Conservation (phyloP, 371 early-diverging fungal genomes). For the Batkoa obscura region DNA sequence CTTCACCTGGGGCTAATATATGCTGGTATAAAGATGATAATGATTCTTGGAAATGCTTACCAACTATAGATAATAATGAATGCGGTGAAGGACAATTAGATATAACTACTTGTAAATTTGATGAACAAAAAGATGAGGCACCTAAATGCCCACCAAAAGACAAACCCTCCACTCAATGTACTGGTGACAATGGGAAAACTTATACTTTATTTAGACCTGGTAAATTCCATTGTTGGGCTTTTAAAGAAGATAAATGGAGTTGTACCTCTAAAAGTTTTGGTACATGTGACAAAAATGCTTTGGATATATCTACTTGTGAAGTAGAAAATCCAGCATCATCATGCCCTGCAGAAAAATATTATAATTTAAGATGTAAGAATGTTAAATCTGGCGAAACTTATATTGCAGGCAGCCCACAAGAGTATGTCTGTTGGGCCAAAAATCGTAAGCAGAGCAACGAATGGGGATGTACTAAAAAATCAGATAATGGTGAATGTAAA, state of each 20-base stretch:
- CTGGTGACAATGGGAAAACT: too few relatives aligned
- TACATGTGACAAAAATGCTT: background rate
- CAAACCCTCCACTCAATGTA: too few relatives aligned
- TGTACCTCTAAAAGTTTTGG: background rate
- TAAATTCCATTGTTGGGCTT: background rate
- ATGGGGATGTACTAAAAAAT: background rate
- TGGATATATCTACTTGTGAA: background rate
- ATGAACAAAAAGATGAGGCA: too few relatives aligned
- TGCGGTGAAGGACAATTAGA: background rate
- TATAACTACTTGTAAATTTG: background rate
- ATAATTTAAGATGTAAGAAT: background rate
- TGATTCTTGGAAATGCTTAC: background rate
- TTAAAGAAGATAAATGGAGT: background rate
- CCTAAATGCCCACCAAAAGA: background rate
- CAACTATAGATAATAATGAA: background rate
- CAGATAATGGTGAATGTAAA: background rate
- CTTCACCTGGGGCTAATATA: background rate
- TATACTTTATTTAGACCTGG: too few relatives aligned
- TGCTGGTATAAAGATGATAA: background rate
- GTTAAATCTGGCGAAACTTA: background rate
- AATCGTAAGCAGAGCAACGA: background rate
- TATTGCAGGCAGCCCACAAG: background rate
- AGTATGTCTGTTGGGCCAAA: background rate
- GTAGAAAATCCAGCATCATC: background rate
- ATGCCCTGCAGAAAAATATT: background rate